Evolutionary conservation across 1,284 basidiomycete genomes (phyloP).

Genomic region (Coriolopsis trogii): DNA sequence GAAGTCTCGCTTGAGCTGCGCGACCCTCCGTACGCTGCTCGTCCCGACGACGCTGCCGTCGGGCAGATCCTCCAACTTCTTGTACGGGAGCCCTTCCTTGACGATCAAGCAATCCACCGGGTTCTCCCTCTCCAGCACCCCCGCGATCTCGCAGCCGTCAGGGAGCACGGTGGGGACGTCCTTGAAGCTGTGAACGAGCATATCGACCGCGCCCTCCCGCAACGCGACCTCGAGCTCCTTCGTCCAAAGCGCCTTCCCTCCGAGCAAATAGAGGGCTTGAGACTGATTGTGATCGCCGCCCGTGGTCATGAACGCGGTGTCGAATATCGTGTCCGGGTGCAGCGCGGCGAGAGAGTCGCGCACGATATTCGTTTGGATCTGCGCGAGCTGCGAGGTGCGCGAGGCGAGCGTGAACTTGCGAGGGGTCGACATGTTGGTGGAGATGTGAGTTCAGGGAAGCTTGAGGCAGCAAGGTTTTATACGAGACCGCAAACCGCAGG

Average conservation of each 20-base stretch:
- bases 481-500: neutral
- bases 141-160: slow-evolving; percentile 84
- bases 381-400: slow-evolving; percentile 82
- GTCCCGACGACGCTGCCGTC: slow-evolving; percentile 92
- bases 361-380: slow-evolving; percentile 84
- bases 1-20: slow-evolving; percentile 84
- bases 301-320: slow-evolving; percentile 86
- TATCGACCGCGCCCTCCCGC: slow-evolving; percentile 75
- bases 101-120: slow-evolving; percentile 91
- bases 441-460: neutral
- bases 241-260: slow-evolving; percentile 92
- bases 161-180: slow-evolving; percentile 92
- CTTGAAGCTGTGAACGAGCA: slow-evolving; percentile 94
- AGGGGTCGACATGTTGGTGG: neutral
- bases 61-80: slow-evolving; percentile 82
- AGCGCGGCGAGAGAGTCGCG: slow-evolving; percentile 55
- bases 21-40: slow-evolving; percentile 90
- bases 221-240: slow-evolving; percentile 92
- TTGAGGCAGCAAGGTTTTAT: neutral
- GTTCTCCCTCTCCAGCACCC: slow-evolving; percentile 87
- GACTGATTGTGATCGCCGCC: slow-evolving; percentile 92
- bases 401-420: slow-evolving; percentile 75
- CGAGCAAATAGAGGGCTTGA: slow-evolving; percentile 78
- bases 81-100: slow-evolving; percentile 77
- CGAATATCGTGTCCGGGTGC: slow-evolving; percentile 55